A percentile compares a stretch with the other conserved stretches of the same genome.
Evolutionary conservation across 345 rosid genomes (phyloP).

Genomic region (Brassica cretica): DNA sequence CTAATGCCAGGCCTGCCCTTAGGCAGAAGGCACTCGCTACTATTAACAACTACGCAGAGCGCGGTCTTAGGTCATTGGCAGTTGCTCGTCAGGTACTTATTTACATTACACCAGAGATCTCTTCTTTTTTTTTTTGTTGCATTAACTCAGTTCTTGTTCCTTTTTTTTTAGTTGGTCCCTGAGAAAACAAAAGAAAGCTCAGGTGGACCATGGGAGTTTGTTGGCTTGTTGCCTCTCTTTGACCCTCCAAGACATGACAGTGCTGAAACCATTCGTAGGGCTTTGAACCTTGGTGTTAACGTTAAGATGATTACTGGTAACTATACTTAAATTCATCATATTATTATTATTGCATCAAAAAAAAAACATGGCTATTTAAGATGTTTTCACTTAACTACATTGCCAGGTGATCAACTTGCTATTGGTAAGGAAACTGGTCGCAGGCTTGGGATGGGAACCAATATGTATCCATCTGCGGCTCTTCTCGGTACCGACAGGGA

Average conservation of each 20-base stretch:
- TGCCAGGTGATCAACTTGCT: slow-evolving; percentile 65
- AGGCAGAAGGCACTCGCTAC: slow-evolving; percentile 59
- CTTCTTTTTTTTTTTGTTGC: neutral
- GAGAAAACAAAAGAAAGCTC: slow-evolving; percentile 1
- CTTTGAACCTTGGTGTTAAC: neutral
- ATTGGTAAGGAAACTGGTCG: neutral
- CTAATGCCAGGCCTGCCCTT: slow-evolving; percentile 39
- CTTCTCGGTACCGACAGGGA: neutral
- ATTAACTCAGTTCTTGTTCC: slow-evolving; percentile 33
- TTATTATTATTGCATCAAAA: neutral
- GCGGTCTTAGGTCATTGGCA: slow-evolving; percentile 88
- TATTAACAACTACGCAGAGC: slow-evolving; percentile 78
- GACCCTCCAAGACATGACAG: slow-evolving; percentile 2
- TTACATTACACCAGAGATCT: neutral
- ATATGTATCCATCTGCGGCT: neutral
- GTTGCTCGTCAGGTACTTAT: slow-evolving; percentile 75
- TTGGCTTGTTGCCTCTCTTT: neutral
- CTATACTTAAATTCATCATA: neutral
- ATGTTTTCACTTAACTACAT: slow-evolving; percentile 12
- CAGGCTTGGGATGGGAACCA: slow-evolving; percentile 1
- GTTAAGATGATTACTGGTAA: neutral
- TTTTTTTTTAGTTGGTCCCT: neutral
- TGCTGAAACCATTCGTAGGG: slow-evolving; percentile 1
- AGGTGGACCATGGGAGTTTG: slow-evolving; percentile 3
- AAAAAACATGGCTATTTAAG: slow-evolving; percentile 4